Percentiles rank a stretch among this genome's conserved stretches.
These are phyloP conservation scores for Cyberlindnera suaveolens DNA, from an alignment of 805 yeast genomes.

Conservation along the genomic window DNA sequence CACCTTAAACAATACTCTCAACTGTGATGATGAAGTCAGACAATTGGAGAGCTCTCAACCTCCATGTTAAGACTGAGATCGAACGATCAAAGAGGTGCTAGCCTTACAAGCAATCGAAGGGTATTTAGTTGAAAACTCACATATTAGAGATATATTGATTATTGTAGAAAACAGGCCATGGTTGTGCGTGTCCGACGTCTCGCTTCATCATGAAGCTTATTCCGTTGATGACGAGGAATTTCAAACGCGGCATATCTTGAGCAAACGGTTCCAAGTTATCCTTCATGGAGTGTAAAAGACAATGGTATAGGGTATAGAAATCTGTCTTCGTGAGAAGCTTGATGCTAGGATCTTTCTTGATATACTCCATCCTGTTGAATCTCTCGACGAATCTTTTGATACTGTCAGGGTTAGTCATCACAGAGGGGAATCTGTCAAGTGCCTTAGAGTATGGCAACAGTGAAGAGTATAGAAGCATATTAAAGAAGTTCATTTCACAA, in stretches of 20 bases:
- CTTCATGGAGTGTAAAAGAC: slow-evolving; percentile 32
- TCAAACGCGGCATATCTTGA: slow-evolving; percentile 26
- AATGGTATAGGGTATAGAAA: slow-evolving; percentile 29
- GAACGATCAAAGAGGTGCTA: too few species aligned
- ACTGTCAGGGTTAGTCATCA: slow-evolving; percentile 35
- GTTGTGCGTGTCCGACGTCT: slow-evolving; percentile 7
- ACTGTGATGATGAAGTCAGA: too few species aligned
- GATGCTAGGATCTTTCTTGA: too few species aligned
- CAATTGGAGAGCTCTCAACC: too few species aligned
- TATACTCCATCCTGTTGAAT: slow-evolving; percentile 17
- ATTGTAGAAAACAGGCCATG: neutral
- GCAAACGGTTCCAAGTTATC: slow-evolving; percentile 31
- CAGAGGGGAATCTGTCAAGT: slow-evolving; percentile 36
- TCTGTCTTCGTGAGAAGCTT: slow-evolving; percentile 24
- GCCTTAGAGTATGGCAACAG: slow-evolving; percentile 38
- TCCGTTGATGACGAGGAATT: slow-evolving; percentile 31
- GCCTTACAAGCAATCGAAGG: too few species aligned
- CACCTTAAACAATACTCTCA: too few species aligned
- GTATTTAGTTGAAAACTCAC: too few species aligned
- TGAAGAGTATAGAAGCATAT: neutral
- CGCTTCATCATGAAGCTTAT: neutral
- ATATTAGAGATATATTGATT: neutral
- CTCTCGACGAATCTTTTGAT: slow-evolving; percentile 24
- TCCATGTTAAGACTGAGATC: too few species aligned
- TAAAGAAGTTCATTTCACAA: neutral